Base-by-base conservation (phyloP, 192 early-diverging fungal genomes). In the Allomyces macrogynus region DNA sequence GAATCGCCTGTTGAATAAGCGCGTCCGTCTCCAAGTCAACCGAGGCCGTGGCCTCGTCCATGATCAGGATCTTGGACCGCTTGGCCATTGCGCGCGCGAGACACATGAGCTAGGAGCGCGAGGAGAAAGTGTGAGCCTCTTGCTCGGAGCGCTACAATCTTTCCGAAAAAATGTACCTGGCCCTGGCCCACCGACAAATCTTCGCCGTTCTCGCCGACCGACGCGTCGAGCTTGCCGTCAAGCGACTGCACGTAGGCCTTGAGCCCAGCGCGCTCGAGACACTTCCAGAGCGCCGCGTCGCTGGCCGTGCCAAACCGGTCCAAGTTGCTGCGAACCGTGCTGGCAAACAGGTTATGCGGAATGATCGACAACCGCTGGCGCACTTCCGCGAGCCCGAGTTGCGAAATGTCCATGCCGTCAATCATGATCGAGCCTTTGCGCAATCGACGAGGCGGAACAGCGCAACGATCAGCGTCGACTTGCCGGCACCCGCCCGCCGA, bases 121-220 rank as follows among this genome's bases (percentile, higher is more conserved):
- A 3, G 32, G 7, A 40, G 32, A 16, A 22, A 7, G 32, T n/a
- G 32, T 40, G 0, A 40, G 32, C 32, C 7, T 8, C 32, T 40
- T 40, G 32, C 3, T 40, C 32, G 8, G 8, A 40, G 32, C 7
- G 4, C 32, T 2, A 40, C 4, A 8, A 8, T 40, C 4, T 0
- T 40, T 8, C 32, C 32, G 7, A 8, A 3, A 63, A n/a, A 40
- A 40, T 7, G 32, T 40, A 40, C 32, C 73, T 90, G 89, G 20
- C 85, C 67, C 72, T 91, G 88, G 22, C 89, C 89, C 42, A 86
- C 79, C 23, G 86, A 90, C 68, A 92, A 88, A 74, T 93, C 93
- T 27, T 80, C 74, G 22, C 93, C 93, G 61, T 84, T 80, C 64
- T 91, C 88, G n/a, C 80, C 70, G 3, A 96, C 83, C 32, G 71